phyloP scores from a whole-genome alignment of 306 rosid genomes.

The Clitoria ternatea region DNA sequence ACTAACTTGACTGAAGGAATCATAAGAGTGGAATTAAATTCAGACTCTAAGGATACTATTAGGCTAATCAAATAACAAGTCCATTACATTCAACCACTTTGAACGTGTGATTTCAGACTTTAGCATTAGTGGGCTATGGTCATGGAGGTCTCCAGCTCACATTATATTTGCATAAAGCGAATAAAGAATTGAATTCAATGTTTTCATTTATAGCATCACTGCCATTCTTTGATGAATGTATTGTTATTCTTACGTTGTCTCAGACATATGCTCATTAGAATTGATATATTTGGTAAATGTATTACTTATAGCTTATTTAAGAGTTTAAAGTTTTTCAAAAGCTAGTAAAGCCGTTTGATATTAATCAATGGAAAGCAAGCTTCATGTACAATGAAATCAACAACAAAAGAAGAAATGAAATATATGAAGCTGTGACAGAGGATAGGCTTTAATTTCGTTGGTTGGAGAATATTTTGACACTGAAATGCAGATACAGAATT shows the following conservation, averaged over 20 bases:
- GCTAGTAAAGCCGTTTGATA: too few relatives aligned
- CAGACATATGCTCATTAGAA: too few relatives aligned
- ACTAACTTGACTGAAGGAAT: not conserved
- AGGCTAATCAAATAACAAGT: not conserved
- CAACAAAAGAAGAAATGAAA: not conserved
- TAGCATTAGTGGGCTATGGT: not conserved
- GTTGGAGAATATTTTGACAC: not conserved
- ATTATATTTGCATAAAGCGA: not conserved
- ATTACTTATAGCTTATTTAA: too few relatives aligned
- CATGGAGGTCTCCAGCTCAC: not conserved
- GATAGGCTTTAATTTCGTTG: not conserved
- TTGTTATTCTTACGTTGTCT: too few relatives aligned
- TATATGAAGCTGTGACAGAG: not conserved
- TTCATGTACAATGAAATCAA: not conserved
- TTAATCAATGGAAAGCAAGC: not conserved
- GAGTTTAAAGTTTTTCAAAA: too few relatives aligned
- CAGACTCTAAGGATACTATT: not conserved
- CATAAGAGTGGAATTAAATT: not conserved
- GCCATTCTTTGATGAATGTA: too few relatives aligned
- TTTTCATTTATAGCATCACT: too few relatives aligned
- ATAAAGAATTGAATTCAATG: not conserved
- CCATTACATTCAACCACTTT: not conserved
- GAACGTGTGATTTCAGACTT: not conserved
- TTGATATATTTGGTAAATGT: too few relatives aligned
- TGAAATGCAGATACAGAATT: not conserved